Base-by-base conservation (phyloP, 1,284 basidiomycete genomes). In the Fomitopsis palustris region DNA sequence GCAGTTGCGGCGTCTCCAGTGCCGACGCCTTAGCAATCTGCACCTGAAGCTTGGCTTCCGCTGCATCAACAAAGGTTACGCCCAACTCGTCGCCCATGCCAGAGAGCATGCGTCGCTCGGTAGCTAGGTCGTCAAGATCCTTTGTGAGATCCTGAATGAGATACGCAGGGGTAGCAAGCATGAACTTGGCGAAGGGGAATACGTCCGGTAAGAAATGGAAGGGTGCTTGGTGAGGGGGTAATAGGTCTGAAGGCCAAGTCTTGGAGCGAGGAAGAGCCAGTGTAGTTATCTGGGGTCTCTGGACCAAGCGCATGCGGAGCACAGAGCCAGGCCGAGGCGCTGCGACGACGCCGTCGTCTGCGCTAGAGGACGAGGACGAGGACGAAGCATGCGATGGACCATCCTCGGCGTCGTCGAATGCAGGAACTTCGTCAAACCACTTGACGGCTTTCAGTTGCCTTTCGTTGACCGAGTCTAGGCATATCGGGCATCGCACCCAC, bases 121-220 rank as follows among this genome's bases (percentile, higher is more conserved):
- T 69, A 2, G 78, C 81, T 3, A 98, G 79, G 63, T 91, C 88
- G 45, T 85, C 84, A 8, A 96, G 75, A 64, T 98, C 93, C 49
- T 76, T 79, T 0, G 84, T 81, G 16, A 98, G 82, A 68, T 94
- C 88, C 12, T 79, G 70, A 47, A 90, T 79, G 63, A 97, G 82
- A 69, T 96, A 90, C 6, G 86, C 81, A 0, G 96, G 95, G 0
- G 95, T 93, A 12, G 95, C 95, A 21, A 99, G 86, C 93, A 98
- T 97, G 76, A 98, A 97, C 67, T 94, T 96, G 38, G 95, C 85
- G 71, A 91, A 98, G 21, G 81, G 78, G 65, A 90, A 88, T 27
- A 97, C 92, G 69, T 98, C 95, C 0, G 96, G 97, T 21, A 96
- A 82, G 77, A 99, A 98, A 72, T 97, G 86, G 80, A 96, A 98